Evolutionary conservation across 2,329 filamentous ascomycete species (phyloP).

Genomic region (Dothistroma pini): DNA sequence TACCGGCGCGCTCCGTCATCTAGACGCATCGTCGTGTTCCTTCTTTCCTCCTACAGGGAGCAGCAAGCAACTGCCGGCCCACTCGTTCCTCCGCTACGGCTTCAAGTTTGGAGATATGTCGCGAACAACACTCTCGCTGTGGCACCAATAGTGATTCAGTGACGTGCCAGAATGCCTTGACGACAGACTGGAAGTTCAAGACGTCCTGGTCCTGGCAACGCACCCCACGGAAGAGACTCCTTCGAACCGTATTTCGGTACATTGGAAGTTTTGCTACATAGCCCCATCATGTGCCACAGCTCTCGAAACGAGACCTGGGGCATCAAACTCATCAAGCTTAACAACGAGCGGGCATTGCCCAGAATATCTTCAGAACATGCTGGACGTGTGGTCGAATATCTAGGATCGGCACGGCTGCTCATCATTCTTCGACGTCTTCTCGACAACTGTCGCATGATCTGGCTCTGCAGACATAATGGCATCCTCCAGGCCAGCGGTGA

Average conservation of each 20-base stretch:
- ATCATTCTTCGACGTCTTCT: constrained; percentile 3
- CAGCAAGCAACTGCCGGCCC: too few relatives aligned
- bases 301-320: not conserved
- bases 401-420: not conserved
- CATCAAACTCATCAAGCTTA: not conserved
- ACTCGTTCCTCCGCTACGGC: too few relatives aligned
- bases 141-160: too few relatives aligned
- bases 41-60: too few relatives aligned
- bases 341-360: not conserved
- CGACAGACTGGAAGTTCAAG: too few relatives aligned
- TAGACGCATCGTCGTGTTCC: too few relatives aligned
- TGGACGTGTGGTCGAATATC: not conserved
- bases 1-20: too few relatives aligned
- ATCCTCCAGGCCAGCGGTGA: constrained; percentile 9
- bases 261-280: not conserved
- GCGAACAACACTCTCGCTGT: too few relatives aligned
- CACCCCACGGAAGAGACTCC: not conserved
- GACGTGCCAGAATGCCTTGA: too few relatives aligned
- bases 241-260: not conserved
- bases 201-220: too few relatives aligned
- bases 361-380: not conserved
- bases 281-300: not conserved
- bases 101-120: too few relatives aligned
- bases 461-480: constrained; percentile 8
- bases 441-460: not conserved